These are phyloP conservation scores for Artomyces pyxidatus DNA, from an alignment of 768 basidiomycete genomes.

Conservation along the genomic window DNA sequence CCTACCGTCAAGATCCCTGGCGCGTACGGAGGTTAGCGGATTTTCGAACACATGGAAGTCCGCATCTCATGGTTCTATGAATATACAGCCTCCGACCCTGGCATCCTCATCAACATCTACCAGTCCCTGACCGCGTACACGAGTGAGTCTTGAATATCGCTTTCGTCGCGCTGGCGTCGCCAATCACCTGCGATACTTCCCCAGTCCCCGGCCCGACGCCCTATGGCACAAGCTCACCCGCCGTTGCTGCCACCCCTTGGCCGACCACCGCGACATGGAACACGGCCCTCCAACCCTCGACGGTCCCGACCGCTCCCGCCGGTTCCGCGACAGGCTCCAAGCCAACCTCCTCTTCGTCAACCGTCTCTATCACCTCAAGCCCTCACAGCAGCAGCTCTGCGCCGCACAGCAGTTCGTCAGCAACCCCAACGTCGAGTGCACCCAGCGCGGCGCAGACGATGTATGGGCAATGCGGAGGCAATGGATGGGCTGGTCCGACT, in stretches of 20 bases:
- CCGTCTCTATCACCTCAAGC: neutral
- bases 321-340: neutral
- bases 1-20: slow-evolving; percentile 36
- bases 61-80: slow-evolving; percentile 1
- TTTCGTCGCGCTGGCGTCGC: slow-evolving; percentile 13
- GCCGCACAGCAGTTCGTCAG: neutral
- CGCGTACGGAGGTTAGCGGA: slow-evolving; percentile 30
- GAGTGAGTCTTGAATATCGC: slow-evolving; percentile 22
- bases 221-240: slow-evolving; percentile 33
- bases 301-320: slow-evolving; percentile 31
- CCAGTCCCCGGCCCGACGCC: slow-evolving; percentile 43
- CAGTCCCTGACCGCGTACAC: slow-evolving; percentile 30
- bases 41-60: slow-evolving; percentile 22
- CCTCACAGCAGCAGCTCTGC: neutral
- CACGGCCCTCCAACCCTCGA: slow-evolving; percentile 37
- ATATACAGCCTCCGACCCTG: slow-evolving; percentile 12
- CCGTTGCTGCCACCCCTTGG: slow-evolving; percentile 35
- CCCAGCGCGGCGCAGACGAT: neutral
- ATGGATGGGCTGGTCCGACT: slow-evolving; percentile 1
- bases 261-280: slow-evolving; percentile 44
- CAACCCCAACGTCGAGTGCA: neutral
- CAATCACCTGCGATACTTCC: neutral
- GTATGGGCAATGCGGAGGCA: slow-evolving; percentile 3
- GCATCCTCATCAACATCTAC: slow-evolving; percentile 44
- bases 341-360: neutral